Conservation (phyloP, 306 rosid species). For the Amphicarpaea edgeworthii region DNA sequence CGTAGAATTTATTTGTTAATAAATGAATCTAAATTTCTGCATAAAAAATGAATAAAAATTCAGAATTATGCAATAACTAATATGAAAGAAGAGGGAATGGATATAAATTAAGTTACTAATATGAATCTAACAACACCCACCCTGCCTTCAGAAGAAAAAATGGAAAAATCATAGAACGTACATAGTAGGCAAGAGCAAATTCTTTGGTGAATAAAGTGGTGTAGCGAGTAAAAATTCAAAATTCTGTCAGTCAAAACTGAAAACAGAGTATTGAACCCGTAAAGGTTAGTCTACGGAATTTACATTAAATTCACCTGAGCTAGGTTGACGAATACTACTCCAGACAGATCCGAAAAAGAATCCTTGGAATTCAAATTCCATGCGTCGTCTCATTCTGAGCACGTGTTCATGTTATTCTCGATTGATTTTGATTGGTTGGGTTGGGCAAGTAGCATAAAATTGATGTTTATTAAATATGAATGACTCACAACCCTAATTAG, state of each 20-base stretch:
- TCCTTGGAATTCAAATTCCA: background rate
- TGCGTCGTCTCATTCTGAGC: background rate
- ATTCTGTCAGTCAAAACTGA: background rate
- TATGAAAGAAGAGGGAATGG: too few species aligned
- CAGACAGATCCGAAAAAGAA: too few species aligned
- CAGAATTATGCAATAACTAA: too few species aligned
- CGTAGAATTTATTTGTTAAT: too few species aligned
- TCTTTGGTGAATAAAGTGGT: background rate
- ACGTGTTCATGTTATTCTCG: background rate
- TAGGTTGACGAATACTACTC: background rate
- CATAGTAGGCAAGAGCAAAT: too few species aligned
- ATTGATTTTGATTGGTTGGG: background rate
- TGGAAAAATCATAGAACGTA: too few species aligned
- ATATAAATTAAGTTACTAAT: too few species aligned
- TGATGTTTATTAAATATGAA: too few species aligned
- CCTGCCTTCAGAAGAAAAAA: too few species aligned
- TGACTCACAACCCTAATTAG: background rate
- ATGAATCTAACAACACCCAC: too few species aligned
- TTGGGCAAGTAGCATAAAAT: background rate
- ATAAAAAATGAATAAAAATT: background rate
- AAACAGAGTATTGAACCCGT: slow-evolving; percentile 10
- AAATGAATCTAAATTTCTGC: background rate
- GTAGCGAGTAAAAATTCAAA: background rate
- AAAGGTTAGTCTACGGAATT: slow-evolving; percentile 1
- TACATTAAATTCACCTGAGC: slow-evolving; percentile 15